phyloP scores from a whole-genome alignment of 202 grass and related monocot species.

The Cymbopogon flexuosus region DNA sequence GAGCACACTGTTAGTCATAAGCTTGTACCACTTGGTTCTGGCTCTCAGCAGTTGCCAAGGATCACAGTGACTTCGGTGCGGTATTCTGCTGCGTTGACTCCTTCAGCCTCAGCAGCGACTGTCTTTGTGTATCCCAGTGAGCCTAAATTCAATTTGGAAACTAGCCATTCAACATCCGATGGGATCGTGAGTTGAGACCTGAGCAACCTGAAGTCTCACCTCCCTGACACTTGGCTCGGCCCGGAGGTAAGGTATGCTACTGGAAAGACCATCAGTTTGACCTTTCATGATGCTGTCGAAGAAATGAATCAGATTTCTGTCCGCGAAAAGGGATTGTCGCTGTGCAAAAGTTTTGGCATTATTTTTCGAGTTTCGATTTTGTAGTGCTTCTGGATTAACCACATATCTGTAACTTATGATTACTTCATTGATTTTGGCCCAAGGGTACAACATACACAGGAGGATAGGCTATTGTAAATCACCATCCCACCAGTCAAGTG shows the following conservation, averaged over 20 bases:
- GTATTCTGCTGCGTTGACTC: constrained; percentile 73
- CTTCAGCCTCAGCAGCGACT: constrained; percentile 45
- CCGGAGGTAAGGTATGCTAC: not conserved
- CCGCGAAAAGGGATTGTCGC: not conserved
- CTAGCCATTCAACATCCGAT: constrained; percentile 33
- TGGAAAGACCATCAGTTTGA: not conserved
- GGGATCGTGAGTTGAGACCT: constrained; percentile 26
- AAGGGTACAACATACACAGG: constrained; percentile 25
- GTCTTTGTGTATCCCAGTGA: constrained; percentile 90
- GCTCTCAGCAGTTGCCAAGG: constrained; percentile 67
- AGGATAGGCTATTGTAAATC: constrained; percentile 39
- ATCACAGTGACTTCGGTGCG: constrained; percentile 69
- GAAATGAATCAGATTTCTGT: not conserved
- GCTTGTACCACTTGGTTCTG: constrained; percentile 75
- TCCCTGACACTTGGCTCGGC: not conserved
- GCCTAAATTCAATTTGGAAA: constrained; percentile 59
- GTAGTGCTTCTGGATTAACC: constrained; percentile 37
- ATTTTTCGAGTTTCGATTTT: constrained; percentile 24
- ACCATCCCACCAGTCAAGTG: constrained; percentile 24
- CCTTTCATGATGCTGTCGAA: not conserved
- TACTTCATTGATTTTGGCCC: constrained; percentile 35
- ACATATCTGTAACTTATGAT: constrained; percentile 40
- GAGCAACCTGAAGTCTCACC: not conserved
- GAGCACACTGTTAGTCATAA: constrained; percentile 74
- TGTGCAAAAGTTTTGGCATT: constrained; percentile 33